Percentiles rank a stretch among this genome's conserved stretches.
Conservation (phyloP, 345 rosid species). For the Turritis glabra region DNA sequence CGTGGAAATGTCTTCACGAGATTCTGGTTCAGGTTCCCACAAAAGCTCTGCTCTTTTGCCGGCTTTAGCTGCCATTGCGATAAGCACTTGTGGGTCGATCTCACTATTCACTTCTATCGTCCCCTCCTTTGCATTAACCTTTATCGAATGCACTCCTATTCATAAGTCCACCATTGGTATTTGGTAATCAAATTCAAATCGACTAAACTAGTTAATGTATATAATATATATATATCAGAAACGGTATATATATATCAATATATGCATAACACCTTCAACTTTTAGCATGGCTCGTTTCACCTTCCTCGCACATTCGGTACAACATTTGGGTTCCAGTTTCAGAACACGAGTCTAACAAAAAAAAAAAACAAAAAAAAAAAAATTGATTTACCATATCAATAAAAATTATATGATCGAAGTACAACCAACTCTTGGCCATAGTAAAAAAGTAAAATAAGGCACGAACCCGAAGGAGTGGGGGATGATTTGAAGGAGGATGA, state of each 20-base stretch:
- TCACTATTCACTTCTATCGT: conserved; percentile 13
- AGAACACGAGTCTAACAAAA: conserved; percentile 13
- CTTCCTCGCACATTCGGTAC: not conserved
- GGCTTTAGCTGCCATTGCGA: conserved; percentile 5
- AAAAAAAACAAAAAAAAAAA: not conserved
- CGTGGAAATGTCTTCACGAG: not conserved
- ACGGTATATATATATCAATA: not conserved
- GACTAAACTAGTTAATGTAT: not conserved
- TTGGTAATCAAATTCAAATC: not conserved
- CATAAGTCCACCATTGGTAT: not conserved
- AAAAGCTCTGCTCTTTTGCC: conserved; percentile 21
- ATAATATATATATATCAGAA: not conserved
- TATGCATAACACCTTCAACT: conserved; percentile 12
- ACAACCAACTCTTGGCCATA: not conserved
- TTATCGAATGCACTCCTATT: conserved; percentile 19
- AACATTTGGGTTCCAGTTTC: conserved; percentile 6
- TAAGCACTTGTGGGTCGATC: conserved; percentile 16
- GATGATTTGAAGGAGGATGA: not conserved
- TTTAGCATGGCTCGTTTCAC: conserved; percentile 22
- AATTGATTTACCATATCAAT: not conserved
- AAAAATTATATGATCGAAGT: not conserved
- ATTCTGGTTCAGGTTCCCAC: not conserved
- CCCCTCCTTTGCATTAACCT: conserved; percentile 19
- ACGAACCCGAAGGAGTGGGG: not conserved
- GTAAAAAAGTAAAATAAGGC: not conserved